phyloP scores from a whole-genome alignment of 257 asterid genomes.

The Solanum sitiens region DNA sequence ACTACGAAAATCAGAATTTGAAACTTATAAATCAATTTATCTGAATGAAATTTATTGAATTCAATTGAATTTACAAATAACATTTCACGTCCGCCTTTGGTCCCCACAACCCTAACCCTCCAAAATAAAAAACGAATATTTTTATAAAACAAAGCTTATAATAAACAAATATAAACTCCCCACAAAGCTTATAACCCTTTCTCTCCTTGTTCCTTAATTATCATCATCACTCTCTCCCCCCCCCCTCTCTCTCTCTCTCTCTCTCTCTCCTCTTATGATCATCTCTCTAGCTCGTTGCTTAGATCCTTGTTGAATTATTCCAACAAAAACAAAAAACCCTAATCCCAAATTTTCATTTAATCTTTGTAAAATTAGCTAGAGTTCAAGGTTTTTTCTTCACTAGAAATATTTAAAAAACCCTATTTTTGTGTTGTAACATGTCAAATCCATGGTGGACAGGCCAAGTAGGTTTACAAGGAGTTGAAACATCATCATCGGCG shows the following conservation, averaged over 20 bases:
- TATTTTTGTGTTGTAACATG: constrained; percentile 14
- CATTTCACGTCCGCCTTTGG: neutral
- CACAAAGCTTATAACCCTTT: neutral
- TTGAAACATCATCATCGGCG: constrained; percentile 24
- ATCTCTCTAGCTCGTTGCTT: neutral
- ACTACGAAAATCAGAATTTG: neutral
- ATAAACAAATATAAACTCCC: neutral
- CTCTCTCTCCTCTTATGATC: neutral
- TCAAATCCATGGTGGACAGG: constrained; percentile 64
- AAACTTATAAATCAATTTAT: neutral
- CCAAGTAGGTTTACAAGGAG: constrained; percentile 35
- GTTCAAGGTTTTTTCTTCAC: neutral
- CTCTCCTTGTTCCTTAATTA: neutral
- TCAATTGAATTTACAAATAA: neutral
- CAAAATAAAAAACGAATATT: neutral
- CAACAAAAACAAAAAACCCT: neutral
- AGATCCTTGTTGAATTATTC: constrained; percentile 15
- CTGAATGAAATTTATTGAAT: neutral
- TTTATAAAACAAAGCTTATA: neutral
- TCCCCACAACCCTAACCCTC: neutral
- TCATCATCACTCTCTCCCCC: neutral
- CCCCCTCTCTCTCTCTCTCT: neutral
- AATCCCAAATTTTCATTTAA: neutral
- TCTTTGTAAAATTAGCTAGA: neutral
- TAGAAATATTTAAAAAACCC: neutral